Evolutionary conservation across 148 eudicot genomes (phyloP).

Genomic region (Persicaria maculosa): DNA sequence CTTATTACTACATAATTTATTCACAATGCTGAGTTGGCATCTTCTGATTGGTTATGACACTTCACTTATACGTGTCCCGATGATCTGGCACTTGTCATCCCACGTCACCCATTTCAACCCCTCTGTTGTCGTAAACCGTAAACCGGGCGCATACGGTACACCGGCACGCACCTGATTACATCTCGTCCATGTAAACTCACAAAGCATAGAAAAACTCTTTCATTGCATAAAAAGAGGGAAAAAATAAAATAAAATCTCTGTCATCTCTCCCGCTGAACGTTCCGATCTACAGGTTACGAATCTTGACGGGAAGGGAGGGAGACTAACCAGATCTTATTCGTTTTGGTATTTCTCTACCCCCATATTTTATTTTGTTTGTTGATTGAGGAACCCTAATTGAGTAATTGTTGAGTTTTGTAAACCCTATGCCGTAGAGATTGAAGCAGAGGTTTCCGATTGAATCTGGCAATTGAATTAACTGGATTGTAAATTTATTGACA

Average conservation of each 20-base stretch:
- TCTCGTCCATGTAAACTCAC: background rate
- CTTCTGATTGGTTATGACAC: constrained; percentile 19
- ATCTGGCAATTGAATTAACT: background rate
- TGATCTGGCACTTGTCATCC: constrained; percentile 12
- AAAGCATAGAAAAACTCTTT: constrained; percentile 4
- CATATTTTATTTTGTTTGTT: background rate
- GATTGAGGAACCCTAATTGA: background rate
- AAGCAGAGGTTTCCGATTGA: background rate
- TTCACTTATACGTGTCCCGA: constrained; percentile 14
- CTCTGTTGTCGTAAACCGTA: background rate
- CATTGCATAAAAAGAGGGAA: too few species aligned
- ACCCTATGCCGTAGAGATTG: background rate
- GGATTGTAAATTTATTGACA: constrained; percentile 2
- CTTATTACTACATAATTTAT: background rate
- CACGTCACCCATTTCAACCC: background rate
- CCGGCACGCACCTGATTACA: background rate
- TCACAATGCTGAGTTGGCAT: constrained; percentile 16
- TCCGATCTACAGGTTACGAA: background rate
- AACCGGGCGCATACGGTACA: background rate
- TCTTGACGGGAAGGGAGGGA: constrained; percentile 3
- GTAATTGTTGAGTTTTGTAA: background rate
- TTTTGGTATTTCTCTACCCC: background rate
- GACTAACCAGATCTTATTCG: background rate
- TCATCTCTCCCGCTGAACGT: constrained; percentile 5
- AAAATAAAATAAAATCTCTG: too few species aligned